Conservation (phyloP, 129 eudicot genomes). For the Lactuca saligna region DNA sequence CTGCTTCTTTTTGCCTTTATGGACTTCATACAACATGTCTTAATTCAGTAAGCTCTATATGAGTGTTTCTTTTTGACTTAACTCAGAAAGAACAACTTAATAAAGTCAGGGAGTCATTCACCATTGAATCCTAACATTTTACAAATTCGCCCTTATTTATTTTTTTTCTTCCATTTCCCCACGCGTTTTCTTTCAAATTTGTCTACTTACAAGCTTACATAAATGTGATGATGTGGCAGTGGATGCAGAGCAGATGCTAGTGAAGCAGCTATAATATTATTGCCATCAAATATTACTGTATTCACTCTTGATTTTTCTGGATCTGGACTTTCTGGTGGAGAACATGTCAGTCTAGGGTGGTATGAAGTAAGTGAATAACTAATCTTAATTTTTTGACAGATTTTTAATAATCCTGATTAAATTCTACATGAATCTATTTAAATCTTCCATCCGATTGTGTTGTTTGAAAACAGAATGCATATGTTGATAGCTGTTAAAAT, state of each 20-base stretch:
- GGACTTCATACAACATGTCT: neutral
- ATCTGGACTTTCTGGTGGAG: slow-evolving; percentile 98
- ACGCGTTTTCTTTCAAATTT: neutral
- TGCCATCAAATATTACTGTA: slow-evolving; percentile 88
- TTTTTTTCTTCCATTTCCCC: neutral
- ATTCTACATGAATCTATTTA: neutral
- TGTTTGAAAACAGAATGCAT: no score
- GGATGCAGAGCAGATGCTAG: slow-evolving; percentile 98
- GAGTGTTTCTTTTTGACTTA: no score
- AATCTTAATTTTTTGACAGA: neutral
- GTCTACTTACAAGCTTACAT: slow-evolving; percentile 18
- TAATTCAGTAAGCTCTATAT: neutral
- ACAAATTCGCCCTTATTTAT: neutral
- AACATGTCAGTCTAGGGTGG: slow-evolving; percentile 93
- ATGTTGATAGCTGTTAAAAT: no score
- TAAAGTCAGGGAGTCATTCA: no score
- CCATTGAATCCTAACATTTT: no score
- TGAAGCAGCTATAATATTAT: slow-evolving; percentile 90
- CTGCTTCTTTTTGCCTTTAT: neutral
- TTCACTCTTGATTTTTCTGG: slow-evolving; percentile 97
- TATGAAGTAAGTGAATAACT: slow-evolving; percentile 63
- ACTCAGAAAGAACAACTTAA: no score
- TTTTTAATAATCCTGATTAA: neutral
- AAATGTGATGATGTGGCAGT: slow-evolving; percentile 46
- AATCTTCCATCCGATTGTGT: no score